Evolutionary conservation across 2,329 filamentous ascomycete genomes (phyloP), one percentile per base, ranked within the genome.

Genomic region (Graphilbum sp.): DNA sequence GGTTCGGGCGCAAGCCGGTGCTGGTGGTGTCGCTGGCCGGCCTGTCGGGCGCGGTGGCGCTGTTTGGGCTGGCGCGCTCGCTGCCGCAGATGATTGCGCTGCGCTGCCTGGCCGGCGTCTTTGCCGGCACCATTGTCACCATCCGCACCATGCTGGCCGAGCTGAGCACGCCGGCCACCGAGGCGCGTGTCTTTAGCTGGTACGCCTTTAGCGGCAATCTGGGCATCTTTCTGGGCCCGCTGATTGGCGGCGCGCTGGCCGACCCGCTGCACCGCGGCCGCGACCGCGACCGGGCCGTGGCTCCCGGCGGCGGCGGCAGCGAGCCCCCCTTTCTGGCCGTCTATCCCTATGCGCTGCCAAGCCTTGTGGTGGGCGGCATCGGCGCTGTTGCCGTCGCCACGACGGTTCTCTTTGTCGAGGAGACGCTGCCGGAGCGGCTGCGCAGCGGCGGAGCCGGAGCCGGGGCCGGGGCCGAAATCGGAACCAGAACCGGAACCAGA

Each of bases 101-200:
- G 44, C 67, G 83, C 24, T 83, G 77, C 47, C 46, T 79, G 15
- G 79, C 78, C 0, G 83, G 83, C 2, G 54, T 83, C 5, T 87
- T 88, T 52, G 74, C 75, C 0, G 82, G 81, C 0, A 80, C 75
- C 7, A 65, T 82, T 35, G 72, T 88, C 38, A 79, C 81, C 6
- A 72, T 88, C 39, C 67, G 83, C 21, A 76, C 81, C 7, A 86
- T 88, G 78, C 64, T 88, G 23, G 69, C 71, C 16, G 83, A 90
- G 55, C 72, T 76, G 46, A 79, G 73, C 53, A 81, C 76, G 0
- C 58, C 68, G 5, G 66, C 69, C 44, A 86, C 76, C 0, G 81
- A 87, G 55, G 81, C 82, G 0, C 60, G 66, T 21, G 74, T 77
- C 0, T 90, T 87, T 50, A 76, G 76, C 49, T 80, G 74, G 62